Evolutionary conservation across 1,284 basidiomycete species (phyloP), one percentile per base, ranked within the genome.

Genomic region (Fomitiporia mediterranea): DNA sequence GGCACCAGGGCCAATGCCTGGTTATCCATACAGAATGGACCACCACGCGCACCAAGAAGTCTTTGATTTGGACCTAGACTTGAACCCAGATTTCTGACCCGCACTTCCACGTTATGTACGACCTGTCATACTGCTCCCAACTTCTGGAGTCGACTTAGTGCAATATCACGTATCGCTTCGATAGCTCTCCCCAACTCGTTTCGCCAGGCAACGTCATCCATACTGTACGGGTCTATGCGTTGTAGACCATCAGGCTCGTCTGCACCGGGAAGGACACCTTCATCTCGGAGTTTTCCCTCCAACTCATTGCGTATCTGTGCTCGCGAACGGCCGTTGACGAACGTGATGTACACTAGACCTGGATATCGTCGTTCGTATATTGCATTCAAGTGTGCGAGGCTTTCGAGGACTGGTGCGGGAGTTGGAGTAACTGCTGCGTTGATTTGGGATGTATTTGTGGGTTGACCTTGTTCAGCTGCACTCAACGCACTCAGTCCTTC

Each of bases 271-370:
- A 80, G 67, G 77, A 80, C 51, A 69, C 65, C 34, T 82, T 65
- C n/a, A 4, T 23, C 27, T 7, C 72, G 74, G 35, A 93, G 73
- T 57, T 74, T 74, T 50, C 72, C 75, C 69, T 94, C 90, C 78
- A 96, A 83, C 70, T 94, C 91, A 60, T 82, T 77, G 44, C 84
- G 83, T 62, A 96, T 85, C 46, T 70, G 78, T 27, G 79, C 77
- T 46, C 93, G 76, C 54, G 81, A 79, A 56, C 94, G 79, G 32
- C 91, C 91, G 66, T 93, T 91, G 44, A 96, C 94, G 66, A 94
- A 96, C 2, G 92, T 95, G 70, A 95, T 89, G 66, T 91, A 96
- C 25, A 87, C 77, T 58, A 96, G 69, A 1, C 84, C 83, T 0
- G 88, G 84, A 65, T 85, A 96, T 51, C 73, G 72, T 25, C 67